phyloP scores from a whole-genome alignment of 1,284 basidiomycete species.

The Ceratobasidium sp. region DNA sequence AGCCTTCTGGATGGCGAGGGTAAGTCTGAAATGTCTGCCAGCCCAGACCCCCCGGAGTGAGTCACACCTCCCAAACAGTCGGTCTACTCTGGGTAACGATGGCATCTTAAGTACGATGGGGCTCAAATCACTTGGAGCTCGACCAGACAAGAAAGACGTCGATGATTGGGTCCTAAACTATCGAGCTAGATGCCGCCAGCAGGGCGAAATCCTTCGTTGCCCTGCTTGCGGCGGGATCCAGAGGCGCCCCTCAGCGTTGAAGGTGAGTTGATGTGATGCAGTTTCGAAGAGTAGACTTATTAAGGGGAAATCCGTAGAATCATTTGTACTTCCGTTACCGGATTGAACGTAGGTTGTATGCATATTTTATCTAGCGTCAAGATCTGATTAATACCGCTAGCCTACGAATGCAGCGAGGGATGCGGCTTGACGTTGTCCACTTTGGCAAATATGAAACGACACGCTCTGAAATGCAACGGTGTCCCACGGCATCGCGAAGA shows the following conservation, averaged over 20 bases:
- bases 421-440: not conserved
- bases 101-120: not conserved
- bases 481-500: not conserved
- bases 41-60: not conserved
- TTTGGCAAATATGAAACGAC: slow-evolving; percentile 7
- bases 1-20: not conserved
- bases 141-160: not conserved
- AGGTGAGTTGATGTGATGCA: not conserved
- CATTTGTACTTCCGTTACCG: slow-evolving; percentile 16
- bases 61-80: not conserved
- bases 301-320: not conserved
- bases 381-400: not conserved
- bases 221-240: not conserved
- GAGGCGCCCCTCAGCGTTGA: slow-evolving; percentile 12
- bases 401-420: slow-evolving; percentile 10
- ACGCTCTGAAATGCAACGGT: not conserved
- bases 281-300: no score
- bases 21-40: not conserved
- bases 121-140: not conserved
- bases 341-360: slow-evolving; percentile 9
- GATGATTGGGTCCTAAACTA: not conserved
- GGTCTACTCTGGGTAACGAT: not conserved
- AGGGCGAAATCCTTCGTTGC: not conserved
- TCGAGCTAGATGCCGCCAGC: not conserved
- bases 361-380: not conserved